Base-by-base conservation (phyloP, 495 filamentous ascomycete genomes). In the Trichodelitschia bisporula region DNA sequence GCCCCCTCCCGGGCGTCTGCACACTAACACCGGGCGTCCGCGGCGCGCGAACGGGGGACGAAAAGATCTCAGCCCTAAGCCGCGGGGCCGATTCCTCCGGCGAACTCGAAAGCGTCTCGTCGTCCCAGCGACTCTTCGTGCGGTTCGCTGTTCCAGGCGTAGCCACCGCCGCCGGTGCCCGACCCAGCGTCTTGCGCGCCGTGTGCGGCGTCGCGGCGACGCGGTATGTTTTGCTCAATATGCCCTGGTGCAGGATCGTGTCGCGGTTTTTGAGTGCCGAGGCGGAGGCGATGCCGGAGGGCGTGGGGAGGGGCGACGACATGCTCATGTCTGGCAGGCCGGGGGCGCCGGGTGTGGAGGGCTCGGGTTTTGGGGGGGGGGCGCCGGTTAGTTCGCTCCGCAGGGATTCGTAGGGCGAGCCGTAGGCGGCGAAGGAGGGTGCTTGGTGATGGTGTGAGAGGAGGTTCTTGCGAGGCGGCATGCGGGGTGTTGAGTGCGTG, bases 221-320 rank as follows among this genome's bases (percentile, higher is more conserved):
- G 18, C 89, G 76, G 50, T 89, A 97, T 26, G 74, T 93, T 46
- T 86, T 92, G 54, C 93, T 78, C 4, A 79, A 66, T 20, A 95
- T 58, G 35, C 73, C 73, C 46, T 97, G 86, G 47, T 97, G 86
- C 8, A 97, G 57, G 4, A 97, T 59, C 1, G 71, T 66, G 45
- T 91, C 79, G 15, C 55, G 45, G 32, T 48, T 51, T 56, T 36
- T 44, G 39, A 34, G 47, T 33, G 36, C 37, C 18, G 36, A 28
- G 9, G 37, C 24, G 3, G 39, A 38, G 4, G 41, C 31, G n/a
- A 28, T 30, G 18, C 39, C 37, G 3, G 45, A 33, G 4, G 47
- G 41, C 18, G 49, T 34, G 11, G 45, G 42, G 38, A 53, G 49
- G 10, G 51, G 51, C 5, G 51, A 54, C 11, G 49, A 51, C 61